These are phyloP conservation scores for Aureobasidium pullulans DNA, from an alignment of 2,329 filamentous ascomycete species.

Conservation along the genomic window DNA sequence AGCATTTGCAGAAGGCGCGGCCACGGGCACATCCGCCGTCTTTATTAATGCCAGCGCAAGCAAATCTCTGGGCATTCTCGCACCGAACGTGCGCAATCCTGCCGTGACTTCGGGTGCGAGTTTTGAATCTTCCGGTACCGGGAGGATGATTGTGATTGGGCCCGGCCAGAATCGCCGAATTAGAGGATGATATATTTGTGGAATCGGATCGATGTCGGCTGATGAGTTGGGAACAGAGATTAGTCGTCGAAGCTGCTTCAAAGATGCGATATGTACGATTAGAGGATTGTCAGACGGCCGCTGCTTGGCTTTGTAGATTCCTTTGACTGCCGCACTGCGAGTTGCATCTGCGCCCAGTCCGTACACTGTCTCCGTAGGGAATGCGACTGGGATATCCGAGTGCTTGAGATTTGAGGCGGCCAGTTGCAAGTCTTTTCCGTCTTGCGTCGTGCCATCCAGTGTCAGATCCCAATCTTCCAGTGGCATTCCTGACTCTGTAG, in stretches of 20 bases:
- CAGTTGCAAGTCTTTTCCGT: constrained; percentile 48
- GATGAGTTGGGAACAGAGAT: constrained; percentile 35
- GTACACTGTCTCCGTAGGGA: constrained; percentile 97
- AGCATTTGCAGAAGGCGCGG: constrained; percentile 89
- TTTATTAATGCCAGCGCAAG: constrained; percentile 86
- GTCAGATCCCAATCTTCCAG: constrained; percentile 30
- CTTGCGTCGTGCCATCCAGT: constrained; percentile 29
- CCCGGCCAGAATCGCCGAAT: constrained; percentile 89
- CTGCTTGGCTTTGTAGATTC: constrained; percentile 90
- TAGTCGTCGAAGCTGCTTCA: constrained; percentile 64
- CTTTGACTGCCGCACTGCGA: constrained; percentile 69
- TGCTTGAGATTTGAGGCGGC: constrained; percentile 60
- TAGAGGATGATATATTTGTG: constrained; percentile 67
- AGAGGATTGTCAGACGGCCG: constrained; percentile 90
- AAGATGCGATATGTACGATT: constrained; percentile 82
- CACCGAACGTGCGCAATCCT: constrained; percentile 75
- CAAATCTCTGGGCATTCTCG: constrained; percentile 76
- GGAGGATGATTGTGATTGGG: constrained; percentile 82
- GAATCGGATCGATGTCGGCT: constrained; percentile 46
- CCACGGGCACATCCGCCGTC: constrained; percentile 68
- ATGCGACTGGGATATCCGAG: constrained; percentile 73
- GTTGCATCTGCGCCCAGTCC: constrained; percentile 95
- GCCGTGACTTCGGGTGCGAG: constrained; percentile 91
- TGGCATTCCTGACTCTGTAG: constrained; percentile 19
- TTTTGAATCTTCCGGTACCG: constrained; percentile 59